phyloP scores from a whole-genome alignment of 305 asterid species.

The Solanum hybrid region DNA sequence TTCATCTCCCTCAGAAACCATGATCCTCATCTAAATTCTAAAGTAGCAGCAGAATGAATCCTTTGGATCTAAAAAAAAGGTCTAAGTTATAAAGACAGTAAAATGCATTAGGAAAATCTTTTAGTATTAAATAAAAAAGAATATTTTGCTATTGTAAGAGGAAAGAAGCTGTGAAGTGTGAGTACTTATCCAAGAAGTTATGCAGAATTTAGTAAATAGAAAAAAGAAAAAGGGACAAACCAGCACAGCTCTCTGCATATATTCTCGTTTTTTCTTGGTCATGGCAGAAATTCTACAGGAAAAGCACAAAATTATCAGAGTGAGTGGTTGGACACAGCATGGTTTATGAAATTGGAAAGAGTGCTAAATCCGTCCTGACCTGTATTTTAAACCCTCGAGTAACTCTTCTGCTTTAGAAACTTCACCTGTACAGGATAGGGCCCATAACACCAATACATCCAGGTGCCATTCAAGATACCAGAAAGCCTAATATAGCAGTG shows the following conservation, averaged over 20 bases:
- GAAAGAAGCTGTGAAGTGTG: not conserved
- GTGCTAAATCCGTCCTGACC: slow-evolving; percentile 22
- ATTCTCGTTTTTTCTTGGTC: slow-evolving; percentile 62
- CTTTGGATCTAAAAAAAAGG: not conserved
- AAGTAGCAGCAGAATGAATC: not conserved
- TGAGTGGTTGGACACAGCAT: not conserved
- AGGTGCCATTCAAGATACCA: slow-evolving; percentile 98
- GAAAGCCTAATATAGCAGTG: slow-evolving; percentile 32
- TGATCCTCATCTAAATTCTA: not conserved
- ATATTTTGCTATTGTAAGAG: not conserved
- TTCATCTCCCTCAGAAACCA: not conserved
- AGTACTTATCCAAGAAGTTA: not conserved
- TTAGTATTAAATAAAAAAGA: not conserved
- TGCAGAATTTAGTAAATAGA: not conserved
- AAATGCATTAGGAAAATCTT: not conserved
- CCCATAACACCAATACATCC: slow-evolving; percentile 80
- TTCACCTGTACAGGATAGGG: slow-evolving; percentile 44
- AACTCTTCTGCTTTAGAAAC: slow-evolving; percentile 56
- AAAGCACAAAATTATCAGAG: not conserved
- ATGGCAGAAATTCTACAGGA: slow-evolving; percentile 48
- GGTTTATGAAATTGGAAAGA: not conserved
- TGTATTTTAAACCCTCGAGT: slow-evolving; percentile 56
- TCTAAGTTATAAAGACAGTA: not conserved
- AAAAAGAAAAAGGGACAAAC: slow-evolving; percentile 32
- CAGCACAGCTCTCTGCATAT: slow-evolving; percentile 54